Percentiles rank a stretch among this genome's conserved stretches.
These are phyloP conservation scores for Cronartium quercuum DNA, from an alignment of 1,284 basidiomycete species.

Conservation along the genomic window DNA sequence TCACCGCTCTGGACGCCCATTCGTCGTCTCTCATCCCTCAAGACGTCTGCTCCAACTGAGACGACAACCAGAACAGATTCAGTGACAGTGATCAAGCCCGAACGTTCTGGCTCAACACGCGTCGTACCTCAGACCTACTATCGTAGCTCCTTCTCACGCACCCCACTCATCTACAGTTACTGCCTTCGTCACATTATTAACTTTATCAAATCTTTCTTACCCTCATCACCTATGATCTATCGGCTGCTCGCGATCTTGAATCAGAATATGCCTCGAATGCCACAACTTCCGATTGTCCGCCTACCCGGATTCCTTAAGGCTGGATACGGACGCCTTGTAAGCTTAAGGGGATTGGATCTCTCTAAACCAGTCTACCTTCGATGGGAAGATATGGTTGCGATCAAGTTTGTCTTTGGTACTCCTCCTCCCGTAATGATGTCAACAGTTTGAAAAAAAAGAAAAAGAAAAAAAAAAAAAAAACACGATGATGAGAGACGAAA, in stretches of 20 bases:
- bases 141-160: conserved; percentile 37
- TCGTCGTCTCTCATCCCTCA: conserved; percentile 2
- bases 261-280: not conserved
- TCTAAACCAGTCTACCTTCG: not conserved
- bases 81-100: not conserved
- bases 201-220: not conserved
- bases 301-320: not conserved
- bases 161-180: conserved; percentile 29
- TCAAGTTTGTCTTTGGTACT: not conserved
- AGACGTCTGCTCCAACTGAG: not conserved
- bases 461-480: too few species aligned
- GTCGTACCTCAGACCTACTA: not conserved
- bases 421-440: not conserved
- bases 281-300: not conserved
- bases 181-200: conserved; percentile 8
- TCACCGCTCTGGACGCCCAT: conserved; percentile 30
- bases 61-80: not conserved
- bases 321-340: not conserved
- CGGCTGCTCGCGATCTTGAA: not conserved
- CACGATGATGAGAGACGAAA: not conserved
- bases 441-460: not conserved
- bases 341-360: not conserved
- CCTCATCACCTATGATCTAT: not conserved
- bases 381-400: not conserved
- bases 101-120: not conserved